Evolutionary conservation across 2,329 filamentous ascomycete species (phyloP).

Genomic region (Bertia moriformis): DNA sequence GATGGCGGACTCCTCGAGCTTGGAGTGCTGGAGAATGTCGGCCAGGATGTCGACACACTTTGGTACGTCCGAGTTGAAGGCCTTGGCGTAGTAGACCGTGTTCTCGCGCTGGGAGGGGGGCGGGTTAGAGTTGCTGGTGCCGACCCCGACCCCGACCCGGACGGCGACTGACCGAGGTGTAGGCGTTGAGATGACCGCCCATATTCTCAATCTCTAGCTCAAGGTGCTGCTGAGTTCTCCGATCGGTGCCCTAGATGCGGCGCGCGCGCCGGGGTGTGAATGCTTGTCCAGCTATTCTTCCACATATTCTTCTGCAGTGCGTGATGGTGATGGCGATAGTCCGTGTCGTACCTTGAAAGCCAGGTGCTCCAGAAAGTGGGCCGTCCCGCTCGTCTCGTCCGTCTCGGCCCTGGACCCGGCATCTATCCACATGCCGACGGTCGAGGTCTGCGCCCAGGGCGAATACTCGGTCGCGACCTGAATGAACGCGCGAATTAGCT

Average conservation of each 20-base stretch:
- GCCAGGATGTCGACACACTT: constrained; percentile 94
- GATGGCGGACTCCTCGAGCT: constrained; percentile 82
- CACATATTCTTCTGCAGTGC: too few species aligned
- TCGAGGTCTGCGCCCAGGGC: constrained; percentile 94
- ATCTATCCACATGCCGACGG: constrained; percentile 98
- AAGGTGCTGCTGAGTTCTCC: constrained; percentile 88
- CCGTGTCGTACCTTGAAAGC: constrained; percentile 81
- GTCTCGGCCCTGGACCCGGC: constrained; percentile 96
- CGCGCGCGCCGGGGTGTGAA: too few species aligned
- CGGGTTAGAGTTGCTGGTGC: too few species aligned
- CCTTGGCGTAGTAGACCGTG: constrained; percentile 99
- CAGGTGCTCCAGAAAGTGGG: constrained; percentile 98
- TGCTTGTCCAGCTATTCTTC: constrained; percentile 3
- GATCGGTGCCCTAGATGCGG: constrained; percentile 70
- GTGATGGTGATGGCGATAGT: constrained; percentile 2
- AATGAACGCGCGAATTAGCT: too few species aligned
- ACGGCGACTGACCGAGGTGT: constrained; percentile 71
- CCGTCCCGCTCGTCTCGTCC: constrained; percentile 94
- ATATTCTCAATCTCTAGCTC: constrained; percentile 99
- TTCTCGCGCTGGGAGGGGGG: constrained; percentile 89
- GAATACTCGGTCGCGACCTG: constrained; percentile 97
- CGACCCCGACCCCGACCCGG: too few species aligned
- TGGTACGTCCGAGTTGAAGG: constrained; percentile 94
- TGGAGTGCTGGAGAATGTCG: constrained; percentile 98
- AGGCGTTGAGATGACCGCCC: constrained; percentile 97